Evolutionary conservation across 768 basidiomycete species (phyloP).

Genomic region (Mycena metata): DNA sequence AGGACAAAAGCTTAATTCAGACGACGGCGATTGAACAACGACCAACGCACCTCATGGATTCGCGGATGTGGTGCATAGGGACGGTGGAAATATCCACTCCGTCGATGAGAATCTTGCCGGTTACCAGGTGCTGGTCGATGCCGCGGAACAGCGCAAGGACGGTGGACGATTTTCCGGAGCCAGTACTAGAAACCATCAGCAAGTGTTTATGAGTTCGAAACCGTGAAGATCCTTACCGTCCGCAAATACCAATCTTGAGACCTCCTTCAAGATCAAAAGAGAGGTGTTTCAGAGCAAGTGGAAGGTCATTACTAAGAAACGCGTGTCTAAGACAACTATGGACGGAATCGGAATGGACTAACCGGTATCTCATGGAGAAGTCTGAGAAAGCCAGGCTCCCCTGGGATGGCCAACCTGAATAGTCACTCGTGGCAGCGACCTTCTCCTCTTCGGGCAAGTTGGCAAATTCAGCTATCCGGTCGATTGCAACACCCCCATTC

Average conservation of each 20-base stretch:
- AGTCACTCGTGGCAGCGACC: conserved; percentile 8
- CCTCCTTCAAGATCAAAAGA: conserved; percentile 22
- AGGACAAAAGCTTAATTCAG: not conserved
- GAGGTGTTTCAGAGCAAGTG: conserved; percentile 24
- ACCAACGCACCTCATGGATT: conserved; percentile 21
- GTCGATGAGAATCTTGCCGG: conserved; percentile 12
- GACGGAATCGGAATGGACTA: not conserved
- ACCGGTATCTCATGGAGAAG: conserved; percentile 29
- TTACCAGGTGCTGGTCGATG: conserved; percentile 25
- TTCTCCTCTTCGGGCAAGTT: conserved; percentile 26
- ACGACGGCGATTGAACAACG: too few species aligned
- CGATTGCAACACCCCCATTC: conserved; percentile 20
- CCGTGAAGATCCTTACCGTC: conserved; percentile 12
- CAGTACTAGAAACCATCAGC: conserved; percentile 4
- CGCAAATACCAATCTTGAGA: conserved; percentile 28
- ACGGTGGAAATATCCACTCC: conserved; percentile 23
- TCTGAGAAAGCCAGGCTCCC: conserved; percentile 22
- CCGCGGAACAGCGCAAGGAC: conserved; percentile 31
- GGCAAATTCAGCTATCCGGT: conserved; percentile 26
- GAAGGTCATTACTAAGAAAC: conserved; percentile 16
- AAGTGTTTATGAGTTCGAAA: too few species aligned
- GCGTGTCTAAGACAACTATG: not conserved
- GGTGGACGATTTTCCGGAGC: conserved; percentile 28
- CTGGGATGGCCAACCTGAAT: conserved; percentile 18
- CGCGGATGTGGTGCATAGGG: conserved; percentile 10